phyloP scores from a whole-genome alignment of 352 stramenopile genomes.

The Phytophthora brassicae region DNA sequence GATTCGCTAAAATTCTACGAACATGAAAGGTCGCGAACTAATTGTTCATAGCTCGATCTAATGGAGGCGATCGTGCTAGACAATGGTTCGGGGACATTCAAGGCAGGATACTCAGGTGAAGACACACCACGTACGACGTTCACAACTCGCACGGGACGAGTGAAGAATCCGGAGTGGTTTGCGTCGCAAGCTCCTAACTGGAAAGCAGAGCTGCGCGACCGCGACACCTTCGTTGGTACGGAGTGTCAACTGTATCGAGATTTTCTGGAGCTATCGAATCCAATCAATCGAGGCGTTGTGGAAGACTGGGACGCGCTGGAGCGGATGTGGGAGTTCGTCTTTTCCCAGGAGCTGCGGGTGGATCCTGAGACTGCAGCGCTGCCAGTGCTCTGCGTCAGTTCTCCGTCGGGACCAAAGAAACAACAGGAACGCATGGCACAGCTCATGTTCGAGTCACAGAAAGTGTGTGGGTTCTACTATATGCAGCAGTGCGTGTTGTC shows the following conservation, averaged over 20 bases:
- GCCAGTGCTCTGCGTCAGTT: constrained; percentile 71
- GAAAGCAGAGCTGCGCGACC: constrained; percentile 70
- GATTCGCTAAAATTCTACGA: not conserved
- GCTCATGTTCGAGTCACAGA: constrained; percentile 87
- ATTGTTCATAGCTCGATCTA: constrained; percentile 11
- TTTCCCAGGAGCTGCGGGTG: constrained; percentile 72
- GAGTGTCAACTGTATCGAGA: constrained; percentile 73
- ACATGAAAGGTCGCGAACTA: constrained; percentile 36
- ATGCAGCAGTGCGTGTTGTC: constrained; percentile 85
- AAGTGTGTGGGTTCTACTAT: constrained; percentile 82
- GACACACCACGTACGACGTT: constrained; percentile 82
- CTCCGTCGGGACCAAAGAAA: constrained; percentile 51
- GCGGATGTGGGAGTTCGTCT: constrained; percentile 85
- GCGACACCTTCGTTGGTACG: constrained; percentile 66
- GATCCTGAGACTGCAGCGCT: constrained; percentile 74
- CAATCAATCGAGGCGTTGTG: constrained; percentile 77
- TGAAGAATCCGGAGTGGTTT: constrained; percentile 86
- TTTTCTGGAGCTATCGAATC: constrained; percentile 66
- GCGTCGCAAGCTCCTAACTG: constrained; percentile 53
- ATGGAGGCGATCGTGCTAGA: constrained; percentile 87
- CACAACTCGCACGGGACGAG: constrained; percentile 55
- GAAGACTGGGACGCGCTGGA: constrained; percentile 88
- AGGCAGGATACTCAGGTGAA: constrained; percentile 85
- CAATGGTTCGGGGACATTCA: constrained; percentile 81
- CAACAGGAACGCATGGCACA: constrained; percentile 82